A percentile compares a stretch with the other conserved stretches of the same genome.
Evolutionary conservation across 805 yeast species (phyloP).

Genomic region (Candida coquimbonensis): DNA sequence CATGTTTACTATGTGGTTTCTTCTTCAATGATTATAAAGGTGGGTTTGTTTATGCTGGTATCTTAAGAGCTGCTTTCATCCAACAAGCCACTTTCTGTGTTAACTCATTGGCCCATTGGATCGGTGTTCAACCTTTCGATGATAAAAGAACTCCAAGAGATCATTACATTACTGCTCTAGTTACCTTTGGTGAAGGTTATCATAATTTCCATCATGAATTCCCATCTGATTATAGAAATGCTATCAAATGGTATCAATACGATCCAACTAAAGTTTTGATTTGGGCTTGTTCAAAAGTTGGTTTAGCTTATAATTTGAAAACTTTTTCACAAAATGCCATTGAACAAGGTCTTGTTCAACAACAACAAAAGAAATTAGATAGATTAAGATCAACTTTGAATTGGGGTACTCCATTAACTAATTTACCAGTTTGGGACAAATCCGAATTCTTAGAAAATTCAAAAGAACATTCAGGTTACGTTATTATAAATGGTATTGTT

Average conservation of each 20-base stretch:
- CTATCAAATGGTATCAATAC: constrained; percentile 80
- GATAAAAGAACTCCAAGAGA: constrained; percentile 85
- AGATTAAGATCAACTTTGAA: constrained; percentile 51
- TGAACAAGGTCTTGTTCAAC: constrained; percentile 76
- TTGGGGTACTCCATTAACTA: constrained; percentile 68
- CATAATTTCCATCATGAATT: constrained; percentile 89
- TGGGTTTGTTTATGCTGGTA: constrained; percentile 72
- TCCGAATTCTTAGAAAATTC: constrained; percentile 39
- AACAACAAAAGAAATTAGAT: constrained; percentile 74
- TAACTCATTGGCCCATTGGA: constrained; percentile 81
- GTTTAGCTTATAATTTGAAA: constrained; percentile 62
- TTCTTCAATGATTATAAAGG: constrained; percentile 58
- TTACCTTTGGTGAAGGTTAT: constrained; percentile 85
- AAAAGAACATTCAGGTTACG: constrained; percentile 48
- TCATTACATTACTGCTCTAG: constrained; percentile 71
- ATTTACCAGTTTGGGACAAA: constrained; percentile 71
- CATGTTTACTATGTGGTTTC: constrained; percentile 49
- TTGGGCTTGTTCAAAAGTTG: constrained; percentile 52
- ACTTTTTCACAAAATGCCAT: constrained; percentile 75
- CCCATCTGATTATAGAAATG: constrained; percentile 85
- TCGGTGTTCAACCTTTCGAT: constrained; percentile 81
- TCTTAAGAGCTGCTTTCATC: constrained; percentile 58
- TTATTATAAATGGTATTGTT: constrained; percentile 71
- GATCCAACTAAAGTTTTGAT: constrained; percentile 74
- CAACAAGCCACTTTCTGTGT: constrained; percentile 87